phyloP scores from a whole-genome alignment of 169 alveolate genomes.

The Cryptosporidium viatorum region DNA sequence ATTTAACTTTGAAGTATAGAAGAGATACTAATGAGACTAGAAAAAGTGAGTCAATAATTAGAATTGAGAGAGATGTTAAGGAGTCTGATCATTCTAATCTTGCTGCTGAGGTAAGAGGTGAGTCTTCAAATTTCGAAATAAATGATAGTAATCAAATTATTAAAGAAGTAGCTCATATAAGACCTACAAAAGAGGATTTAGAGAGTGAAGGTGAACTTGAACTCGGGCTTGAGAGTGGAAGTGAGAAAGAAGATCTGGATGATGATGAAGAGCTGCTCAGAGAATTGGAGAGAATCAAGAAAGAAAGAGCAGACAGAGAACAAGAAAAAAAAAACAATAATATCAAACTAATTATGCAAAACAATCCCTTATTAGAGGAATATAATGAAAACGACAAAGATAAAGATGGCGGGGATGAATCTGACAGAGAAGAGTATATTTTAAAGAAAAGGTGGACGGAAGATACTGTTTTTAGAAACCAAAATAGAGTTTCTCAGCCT shows the following conservation, averaged over 20 bases:
- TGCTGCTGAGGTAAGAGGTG: neutral
- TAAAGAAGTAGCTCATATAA: neutral
- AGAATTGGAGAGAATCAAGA: constrained; percentile 39
- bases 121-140: neutral
- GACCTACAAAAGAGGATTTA: neutral
- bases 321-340: constrained; percentile 18
- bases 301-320: constrained; percentile 13
- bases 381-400: neutral
- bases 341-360: constrained; percentile 29
- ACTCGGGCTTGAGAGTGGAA: neutral
- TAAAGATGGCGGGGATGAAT: neutral
- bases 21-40: neutral
- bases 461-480: constrained; percentile 66
- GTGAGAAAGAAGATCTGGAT: constrained; percentile 12
- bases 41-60: neutral
- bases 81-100: neutral
- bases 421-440: constrained; percentile 11
- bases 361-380: constrained; percentile 34
- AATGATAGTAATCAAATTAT: neutral
- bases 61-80: neutral
- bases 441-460: constrained; percentile 69
- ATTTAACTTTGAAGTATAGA: constrained; percentile 48
- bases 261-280: constrained; percentile 53
- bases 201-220: constrained; percentile 18
- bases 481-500: constrained; percentile 18